Evolutionary conservation across 139 green algal genomes (phyloP).

Genomic region (Volvox africanus): DNA sequence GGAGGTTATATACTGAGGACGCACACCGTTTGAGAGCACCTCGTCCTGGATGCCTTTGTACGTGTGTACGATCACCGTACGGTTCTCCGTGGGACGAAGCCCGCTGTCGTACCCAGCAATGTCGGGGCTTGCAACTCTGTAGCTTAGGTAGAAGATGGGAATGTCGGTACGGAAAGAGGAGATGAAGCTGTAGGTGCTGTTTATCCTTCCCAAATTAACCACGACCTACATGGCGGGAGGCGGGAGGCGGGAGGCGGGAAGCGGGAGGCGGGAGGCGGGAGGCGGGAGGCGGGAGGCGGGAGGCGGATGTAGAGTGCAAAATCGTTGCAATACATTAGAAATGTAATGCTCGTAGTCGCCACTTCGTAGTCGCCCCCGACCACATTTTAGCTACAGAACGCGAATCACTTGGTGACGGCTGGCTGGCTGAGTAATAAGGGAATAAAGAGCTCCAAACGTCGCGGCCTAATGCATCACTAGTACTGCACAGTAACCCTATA

Average conservation of each 20-base stretch:
- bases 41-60: constrained; percentile 17
- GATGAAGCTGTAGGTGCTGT: not conserved
- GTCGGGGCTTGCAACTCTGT: not conserved
- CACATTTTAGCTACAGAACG: too few relatives aligned
- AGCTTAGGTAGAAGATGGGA: constrained; percentile 10
- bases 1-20: not conserved
- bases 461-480: too few relatives aligned
- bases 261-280: not conserved
- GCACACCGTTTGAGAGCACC: not conserved
- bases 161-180: not conserved
- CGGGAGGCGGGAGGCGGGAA: not conserved
- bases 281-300: not conserved
- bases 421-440: not conserved
- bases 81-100: not conserved
- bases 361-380: too few relatives aligned
- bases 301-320: too few relatives aligned
- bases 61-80: not conserved
- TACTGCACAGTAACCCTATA: too few relatives aligned
- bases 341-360: too few relatives aligned
- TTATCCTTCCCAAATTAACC: not conserved
- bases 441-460: not conserved
- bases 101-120: not conserved
- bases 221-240: not conserved
- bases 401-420: too few relatives aligned
- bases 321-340: too few relatives aligned